Evolutionary conservation across 495 filamentous ascomycete genomes (phyloP), one percentile per base, ranked within the genome.

Genomic region (Staphylotrichum tortipilum): DNA sequence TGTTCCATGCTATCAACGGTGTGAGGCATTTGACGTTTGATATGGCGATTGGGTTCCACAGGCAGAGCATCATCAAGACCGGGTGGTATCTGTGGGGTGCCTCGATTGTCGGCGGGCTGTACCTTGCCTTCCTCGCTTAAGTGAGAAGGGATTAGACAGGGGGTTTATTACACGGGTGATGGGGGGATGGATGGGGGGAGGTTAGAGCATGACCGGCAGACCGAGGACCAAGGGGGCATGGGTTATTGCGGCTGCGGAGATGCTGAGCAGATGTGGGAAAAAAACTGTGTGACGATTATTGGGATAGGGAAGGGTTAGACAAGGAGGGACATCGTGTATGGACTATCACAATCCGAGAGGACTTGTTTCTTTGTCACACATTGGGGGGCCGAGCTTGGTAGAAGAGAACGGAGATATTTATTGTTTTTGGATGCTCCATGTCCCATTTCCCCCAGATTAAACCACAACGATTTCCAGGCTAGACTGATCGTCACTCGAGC

Each of bases 21-120:
- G 47, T 94, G n/a, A 80, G 89, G 61, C 92, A 97, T 77, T 74
- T 99, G 69, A 54, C 77, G 26, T 95, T 87, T 85, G 92, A 99
- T 76, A 65, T 81, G 43, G 85, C 83, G 31, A 65, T 70, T 45
- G 77, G 78, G 34, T 80, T 94, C 49, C 73, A 66, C 56, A 86
- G 90, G 66, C 71, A 76, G 59, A 69, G 73, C 54, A 87, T 97
- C 50, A 78, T 85, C 54, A 75, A 76, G 68, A 81, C 78, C 3
- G 91, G 89, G 47, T 92, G 83, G 78, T 67, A 75, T 29, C 78
- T 89, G 19, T 75, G 94, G 56, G 88, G 80, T 9, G 62, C 82
- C 53, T 86, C 79, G 53, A 57, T 80, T 3, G 70, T 84, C 6
- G 77, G 75, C 50, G 79, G 85, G 38, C 47, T 83, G 44, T 73